Evolutionary conservation across 2,329 filamentous ascomycete genomes (phyloP).

Genomic region (Diaporthe ampelina): DNA sequence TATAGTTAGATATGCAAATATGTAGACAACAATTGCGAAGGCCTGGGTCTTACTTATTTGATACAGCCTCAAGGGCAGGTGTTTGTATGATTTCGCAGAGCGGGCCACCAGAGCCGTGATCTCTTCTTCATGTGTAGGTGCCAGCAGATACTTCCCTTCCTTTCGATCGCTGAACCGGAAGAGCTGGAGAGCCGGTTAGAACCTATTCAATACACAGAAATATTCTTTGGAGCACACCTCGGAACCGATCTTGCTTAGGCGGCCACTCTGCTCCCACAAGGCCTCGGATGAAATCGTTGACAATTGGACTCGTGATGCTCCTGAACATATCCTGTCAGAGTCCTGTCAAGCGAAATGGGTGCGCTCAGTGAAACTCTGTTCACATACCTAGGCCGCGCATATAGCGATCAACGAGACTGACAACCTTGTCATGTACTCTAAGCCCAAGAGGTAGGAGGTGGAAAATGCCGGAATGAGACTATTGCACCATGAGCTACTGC

Average conservation of each 20-base stretch:
- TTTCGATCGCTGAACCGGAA: constrained; percentile 87
- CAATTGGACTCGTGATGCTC: constrained; percentile 84
- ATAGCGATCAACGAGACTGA: constrained; percentile 86
- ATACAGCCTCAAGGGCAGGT: constrained; percentile 88
- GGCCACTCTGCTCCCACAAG: constrained; percentile 87
- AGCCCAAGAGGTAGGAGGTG: constrained; percentile 90
- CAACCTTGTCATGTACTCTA: constrained; percentile 89
- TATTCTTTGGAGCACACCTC: constrained; percentile 67
- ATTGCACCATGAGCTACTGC: constrained; percentile 34
- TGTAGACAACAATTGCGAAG: too few species aligned
- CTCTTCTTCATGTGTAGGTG: constrained; percentile 97
- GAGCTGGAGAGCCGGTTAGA: constrained; percentile 67
- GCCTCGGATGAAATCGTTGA: constrained; percentile 89
- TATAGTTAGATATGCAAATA: background rate
- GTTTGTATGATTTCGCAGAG: constrained; percentile 84
- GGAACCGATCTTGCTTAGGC: constrained; percentile 78
- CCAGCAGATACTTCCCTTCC: constrained; percentile 79
- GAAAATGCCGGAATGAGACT: constrained; percentile 91
- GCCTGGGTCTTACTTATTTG: constrained; percentile 77
- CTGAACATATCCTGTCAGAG: constrained; percentile 53
- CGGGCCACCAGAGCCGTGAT: constrained; percentile 85
- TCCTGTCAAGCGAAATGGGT: constrained; percentile 33
- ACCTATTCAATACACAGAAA: constrained; percentile 15
- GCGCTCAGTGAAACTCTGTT: background rate
- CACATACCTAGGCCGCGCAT: constrained; percentile 80